Conservation (phyloP, 805 yeast genomes). For the Nakazawaea wickerhamii region DNA sequence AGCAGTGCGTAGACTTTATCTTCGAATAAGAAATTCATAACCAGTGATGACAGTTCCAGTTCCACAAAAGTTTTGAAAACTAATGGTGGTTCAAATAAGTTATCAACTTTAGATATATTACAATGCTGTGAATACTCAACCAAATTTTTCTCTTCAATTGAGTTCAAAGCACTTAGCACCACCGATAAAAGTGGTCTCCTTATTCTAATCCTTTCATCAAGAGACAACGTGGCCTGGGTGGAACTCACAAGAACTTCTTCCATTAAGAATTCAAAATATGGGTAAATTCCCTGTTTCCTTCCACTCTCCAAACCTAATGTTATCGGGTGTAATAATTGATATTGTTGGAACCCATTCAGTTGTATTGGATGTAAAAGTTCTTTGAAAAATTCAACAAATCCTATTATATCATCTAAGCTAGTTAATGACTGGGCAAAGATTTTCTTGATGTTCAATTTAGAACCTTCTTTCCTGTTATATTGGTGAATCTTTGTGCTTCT, state of each 20-base stretch:
- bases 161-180: constrained; percentile 39
- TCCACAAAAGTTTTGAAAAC: constrained; percentile 46
- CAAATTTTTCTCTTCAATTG: constrained; percentile 37
- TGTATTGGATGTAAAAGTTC: constrained; percentile 27
- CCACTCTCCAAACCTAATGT: constrained; percentile 53
- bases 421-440: constrained; percentile 42
- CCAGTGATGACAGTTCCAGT: constrained; percentile 65
- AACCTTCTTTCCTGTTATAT: constrained; percentile 15
- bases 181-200: constrained; percentile 52
- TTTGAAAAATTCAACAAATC: constrained; percentile 54
- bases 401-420: constrained; percentile 50
- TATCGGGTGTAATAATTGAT: constrained; percentile 48
- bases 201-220: constrained; percentile 34
- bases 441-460: constrained; percentile 28
- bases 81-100: constrained; percentile 31
- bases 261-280: constrained; percentile 72
- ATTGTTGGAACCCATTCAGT: constrained; percentile 31
- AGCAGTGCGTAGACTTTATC: constrained; percentile 51
- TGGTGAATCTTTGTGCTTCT: constrained; percentile 22
- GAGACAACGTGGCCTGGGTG: constrained; percentile 30
- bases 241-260: constrained; percentile 59
- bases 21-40: constrained; percentile 56
- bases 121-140: constrained; percentile 31
- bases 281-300: constrained; percentile 68
- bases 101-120: constrained; percentile 38